Conservation (phyloP, 1,284 basidiomycete species). For the Cryptococcus maquisensis region DNA sequence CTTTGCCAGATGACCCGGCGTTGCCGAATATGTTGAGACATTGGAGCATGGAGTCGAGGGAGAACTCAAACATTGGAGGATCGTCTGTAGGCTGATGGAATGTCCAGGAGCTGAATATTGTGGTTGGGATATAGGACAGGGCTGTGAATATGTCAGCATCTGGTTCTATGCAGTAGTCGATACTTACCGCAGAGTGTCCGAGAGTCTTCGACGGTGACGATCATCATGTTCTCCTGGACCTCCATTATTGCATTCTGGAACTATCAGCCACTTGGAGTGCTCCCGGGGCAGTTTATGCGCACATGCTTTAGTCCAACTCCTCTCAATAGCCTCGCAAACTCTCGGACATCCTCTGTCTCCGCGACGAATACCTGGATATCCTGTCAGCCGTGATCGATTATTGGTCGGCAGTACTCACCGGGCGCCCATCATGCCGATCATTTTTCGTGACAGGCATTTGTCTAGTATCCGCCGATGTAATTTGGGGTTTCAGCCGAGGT, state of each 20-base stretch:
- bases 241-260: constrained; percentile 71
- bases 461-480: neutral
- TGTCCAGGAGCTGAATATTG: constrained; percentile 71
- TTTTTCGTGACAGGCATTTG: no score
- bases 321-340: constrained; percentile 66
- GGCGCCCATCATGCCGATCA: neutral
- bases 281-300: constrained; percentile 1
- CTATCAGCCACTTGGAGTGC: neutral
- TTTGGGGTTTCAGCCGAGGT: neutral
- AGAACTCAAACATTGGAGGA: constrained; percentile 64
- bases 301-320: constrained; percentile 75
- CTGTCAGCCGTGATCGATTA: neutral
- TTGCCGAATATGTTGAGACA: constrained; percentile 90
- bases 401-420: neutral
- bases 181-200: neutral
- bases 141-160: constrained; percentile 51
- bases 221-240: constrained; percentile 40
- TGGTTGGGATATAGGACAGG: constrained; percentile 75
- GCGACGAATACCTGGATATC: constrained; percentile 64
- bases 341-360: constrained; percentile 71
- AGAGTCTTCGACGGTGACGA: neutral
- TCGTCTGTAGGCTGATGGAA: constrained; percentile 54
- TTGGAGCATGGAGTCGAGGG: constrained; percentile 74
- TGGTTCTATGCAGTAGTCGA: neutral
- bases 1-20: constrained; percentile 49